Percentiles rank a stretch among this genome's conserved stretches.
These are phyloP conservation scores for Trapa incisa DNA, from an alignment of 345 rosid genomes.

Conservation along the genomic window DNA sequence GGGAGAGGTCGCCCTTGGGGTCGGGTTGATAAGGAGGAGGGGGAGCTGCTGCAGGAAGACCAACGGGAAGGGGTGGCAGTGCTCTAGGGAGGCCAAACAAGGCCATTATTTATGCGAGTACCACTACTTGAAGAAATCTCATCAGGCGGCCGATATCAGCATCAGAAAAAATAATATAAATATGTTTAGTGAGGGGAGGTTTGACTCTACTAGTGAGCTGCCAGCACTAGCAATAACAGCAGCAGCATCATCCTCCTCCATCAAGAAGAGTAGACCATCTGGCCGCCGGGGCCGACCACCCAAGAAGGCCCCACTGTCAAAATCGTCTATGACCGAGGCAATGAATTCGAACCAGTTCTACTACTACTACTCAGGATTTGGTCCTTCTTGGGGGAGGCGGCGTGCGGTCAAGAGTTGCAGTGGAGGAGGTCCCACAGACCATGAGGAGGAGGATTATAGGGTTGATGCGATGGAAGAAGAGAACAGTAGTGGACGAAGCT, in stretches of 20 bases:
- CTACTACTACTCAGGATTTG: slow-evolving; percentile 92
- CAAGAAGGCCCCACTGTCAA: slow-evolving; percentile 21
- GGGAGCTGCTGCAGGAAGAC: slow-evolving; percentile 1
- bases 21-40: background rate
- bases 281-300: slow-evolving; percentile 17
- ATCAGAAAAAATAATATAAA: background rate
- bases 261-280: background rate
- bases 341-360: slow-evolving; percentile 61
- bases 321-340: slow-evolving; percentile 5
- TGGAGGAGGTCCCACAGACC: background rate
- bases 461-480: slow-evolving; percentile 22
- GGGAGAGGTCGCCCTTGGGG: background rate
- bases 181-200: background rate
- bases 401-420: background rate
- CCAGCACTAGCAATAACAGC: background rate
- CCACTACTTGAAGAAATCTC: background rate
- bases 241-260: background rate
- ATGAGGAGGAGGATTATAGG: background rate
- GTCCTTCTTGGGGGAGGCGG: slow-evolving; percentile 73
- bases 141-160: background rate
- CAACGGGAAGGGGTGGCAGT: slow-evolving; percentile 3
- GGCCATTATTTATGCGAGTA: background rate
- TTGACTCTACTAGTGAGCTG: background rate
- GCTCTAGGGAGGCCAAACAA: background rate
- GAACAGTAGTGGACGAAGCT: background rate